Evolutionary conservation across 305 asterid genomes (phyloP).

Genomic region (Rubia peregrina): DNA sequence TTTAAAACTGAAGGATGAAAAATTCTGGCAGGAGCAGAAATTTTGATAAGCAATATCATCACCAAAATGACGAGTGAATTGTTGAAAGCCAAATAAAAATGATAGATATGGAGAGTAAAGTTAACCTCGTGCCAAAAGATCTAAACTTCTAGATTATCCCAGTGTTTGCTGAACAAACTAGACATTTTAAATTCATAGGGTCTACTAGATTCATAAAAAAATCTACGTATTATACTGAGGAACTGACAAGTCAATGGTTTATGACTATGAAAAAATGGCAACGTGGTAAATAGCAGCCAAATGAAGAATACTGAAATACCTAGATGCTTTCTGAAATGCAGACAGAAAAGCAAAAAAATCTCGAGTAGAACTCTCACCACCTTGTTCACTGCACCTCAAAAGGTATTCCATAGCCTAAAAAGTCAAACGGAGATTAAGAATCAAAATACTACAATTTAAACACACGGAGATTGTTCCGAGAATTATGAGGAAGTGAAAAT

Average conservation of each 20-base stretch:
- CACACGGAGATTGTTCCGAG: neutral
- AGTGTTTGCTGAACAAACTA: constrained; percentile 1
- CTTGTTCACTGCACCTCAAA: constrained; percentile 56
- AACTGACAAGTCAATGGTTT: neutral
- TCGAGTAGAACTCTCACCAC: constrained; percentile 59
- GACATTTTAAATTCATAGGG: neutral
- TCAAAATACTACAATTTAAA: neutral
- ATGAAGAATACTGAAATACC: constrained; percentile 35
- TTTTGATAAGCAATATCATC: neutral
- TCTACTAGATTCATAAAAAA: constrained; percentile 1
- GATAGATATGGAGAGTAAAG: neutral
- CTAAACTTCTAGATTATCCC: neutral
- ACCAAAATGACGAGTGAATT: neutral
- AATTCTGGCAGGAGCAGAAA: neutral
- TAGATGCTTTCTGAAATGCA: constrained; percentile 76
- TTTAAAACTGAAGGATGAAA: neutral
- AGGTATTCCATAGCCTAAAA: constrained; percentile 85
- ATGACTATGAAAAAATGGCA: neutral
- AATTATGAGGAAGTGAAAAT: constrained; percentile 12
- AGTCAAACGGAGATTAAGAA: constrained; percentile 11
- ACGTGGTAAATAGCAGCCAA: neutral
- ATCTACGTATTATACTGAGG: neutral
- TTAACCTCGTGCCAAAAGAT: neutral
- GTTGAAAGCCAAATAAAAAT: neutral
- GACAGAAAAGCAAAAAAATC: constrained; percentile 56